These are phyloP conservation scores for Gossypium gossypioides DNA, from an alignment of 441 rosid genomes.

Conservation along the genomic window DNA sequence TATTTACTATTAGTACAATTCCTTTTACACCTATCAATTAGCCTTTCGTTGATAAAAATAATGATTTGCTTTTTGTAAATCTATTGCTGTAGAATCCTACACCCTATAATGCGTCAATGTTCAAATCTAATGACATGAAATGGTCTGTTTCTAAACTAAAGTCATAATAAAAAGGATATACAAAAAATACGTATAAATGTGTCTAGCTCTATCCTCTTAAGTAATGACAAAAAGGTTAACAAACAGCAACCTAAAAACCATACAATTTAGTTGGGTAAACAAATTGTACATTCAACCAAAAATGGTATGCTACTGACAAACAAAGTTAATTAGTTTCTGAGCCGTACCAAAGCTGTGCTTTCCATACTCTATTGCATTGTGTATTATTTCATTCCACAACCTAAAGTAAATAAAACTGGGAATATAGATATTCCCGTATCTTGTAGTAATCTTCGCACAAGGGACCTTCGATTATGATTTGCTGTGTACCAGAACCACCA, in stretches of 20 bases:
- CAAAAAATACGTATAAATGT: not conserved
- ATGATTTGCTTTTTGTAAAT: no score
- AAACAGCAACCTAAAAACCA: not conserved
- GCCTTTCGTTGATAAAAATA: no score
- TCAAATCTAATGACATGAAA: no score
- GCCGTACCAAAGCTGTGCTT: not conserved
- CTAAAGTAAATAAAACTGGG: slow-evolving; percentile 78
- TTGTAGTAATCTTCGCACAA: slow-evolving; percentile 85
- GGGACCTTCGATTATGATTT: slow-evolving; percentile 82
- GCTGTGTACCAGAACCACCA: slow-evolving; percentile 68
- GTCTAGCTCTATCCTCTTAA: not conserved
- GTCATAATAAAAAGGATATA: not conserved
- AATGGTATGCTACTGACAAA: not conserved
- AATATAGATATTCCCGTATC: slow-evolving; percentile 71
- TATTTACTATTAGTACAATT: no score
- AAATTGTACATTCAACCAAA: not conserved
- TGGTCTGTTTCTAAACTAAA: no score
- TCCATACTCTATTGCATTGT: not conserved
- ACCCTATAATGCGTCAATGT: no score
- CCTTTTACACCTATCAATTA: no score
- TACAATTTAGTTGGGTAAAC: not conserved
- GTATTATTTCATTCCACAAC: not conserved
- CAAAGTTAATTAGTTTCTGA: not conserved
- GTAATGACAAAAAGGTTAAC: not conserved
- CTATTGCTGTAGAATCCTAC: no score